These are phyloP conservation scores for Noccaea caerulescens DNA, from an alignment of 345 rosid species.

Conservation along the genomic window DNA sequence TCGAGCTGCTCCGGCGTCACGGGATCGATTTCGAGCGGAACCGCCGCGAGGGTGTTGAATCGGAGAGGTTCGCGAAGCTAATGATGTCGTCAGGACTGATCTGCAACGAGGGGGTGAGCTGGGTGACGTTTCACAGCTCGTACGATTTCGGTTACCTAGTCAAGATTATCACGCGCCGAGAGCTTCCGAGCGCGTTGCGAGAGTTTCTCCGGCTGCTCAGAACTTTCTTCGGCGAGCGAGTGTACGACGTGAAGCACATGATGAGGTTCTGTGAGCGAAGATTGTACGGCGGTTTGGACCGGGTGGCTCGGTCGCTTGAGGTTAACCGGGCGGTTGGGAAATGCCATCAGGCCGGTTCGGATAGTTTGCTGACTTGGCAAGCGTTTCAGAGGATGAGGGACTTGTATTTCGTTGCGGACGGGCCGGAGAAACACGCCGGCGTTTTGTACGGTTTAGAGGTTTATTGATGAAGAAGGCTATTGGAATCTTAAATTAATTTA, in stretches of 20 bases:
- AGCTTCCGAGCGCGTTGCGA: slow-evolving; percentile 52
- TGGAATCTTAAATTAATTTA: slow-evolving; percentile 20
- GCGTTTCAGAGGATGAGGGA: slow-evolving; percentile 82
- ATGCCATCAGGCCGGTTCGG: slow-evolving; percentile 97
- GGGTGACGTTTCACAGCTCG: slow-evolving; percentile 97
- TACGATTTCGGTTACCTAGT: slow-evolving; percentile 91
- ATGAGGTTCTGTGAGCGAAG: slow-evolving; percentile 68
- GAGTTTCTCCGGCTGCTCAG: slow-evolving; percentile 59
- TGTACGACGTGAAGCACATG: slow-evolving; percentile 88
- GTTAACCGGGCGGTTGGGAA: slow-evolving; percentile 78
- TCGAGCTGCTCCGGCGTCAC: slow-evolving; percentile 75
- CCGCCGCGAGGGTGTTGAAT: slow-evolving; percentile 59
- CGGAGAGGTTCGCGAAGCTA: slow-evolving; percentile 76
- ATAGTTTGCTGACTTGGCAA: slow-evolving; percentile 89
- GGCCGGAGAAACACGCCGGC: slow-evolving; percentile 76
- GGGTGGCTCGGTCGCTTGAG: slow-evolving; percentile 64
- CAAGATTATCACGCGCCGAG: slow-evolving; percentile 74
- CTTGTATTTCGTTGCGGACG: slow-evolving; percentile 59
- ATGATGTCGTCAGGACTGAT: slow-evolving; percentile 90
- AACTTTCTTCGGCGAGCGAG: slow-evolving; percentile 64
- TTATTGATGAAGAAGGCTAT: slow-evolving; percentile 24
- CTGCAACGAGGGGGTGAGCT: slow-evolving; percentile 75
- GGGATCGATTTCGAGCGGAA: slow-evolving; percentile 86
- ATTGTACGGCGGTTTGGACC: slow-evolving; percentile 80
- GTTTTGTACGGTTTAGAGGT: slow-evolving; percentile 84